Evolutionary conservation across 768 basidiomycete species (phyloP).

Genomic region (Kwoniella botswanensis): DNA sequence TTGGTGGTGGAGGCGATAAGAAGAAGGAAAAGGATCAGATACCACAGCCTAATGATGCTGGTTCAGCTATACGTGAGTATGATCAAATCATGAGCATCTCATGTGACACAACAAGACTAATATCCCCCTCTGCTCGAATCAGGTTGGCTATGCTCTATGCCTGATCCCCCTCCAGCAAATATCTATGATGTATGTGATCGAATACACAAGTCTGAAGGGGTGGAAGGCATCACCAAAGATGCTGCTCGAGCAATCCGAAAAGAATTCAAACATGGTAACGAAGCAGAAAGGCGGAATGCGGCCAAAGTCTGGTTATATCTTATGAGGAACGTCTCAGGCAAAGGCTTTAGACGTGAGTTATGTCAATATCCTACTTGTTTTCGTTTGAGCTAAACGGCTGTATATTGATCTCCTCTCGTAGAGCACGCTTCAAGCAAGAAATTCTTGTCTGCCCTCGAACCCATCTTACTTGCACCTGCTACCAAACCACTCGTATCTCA

Average conservation of each 20-base stretch:
- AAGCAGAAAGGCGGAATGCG: conserved; percentile 37
- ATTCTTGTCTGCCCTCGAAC: conserved; percentile 34
- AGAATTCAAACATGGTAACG: conserved; percentile 71
- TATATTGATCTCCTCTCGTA: conserved; percentile 7
- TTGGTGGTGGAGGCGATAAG: conserved; percentile 19
- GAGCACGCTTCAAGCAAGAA: conserved; percentile 46
- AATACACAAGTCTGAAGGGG: conserved; percentile 65
- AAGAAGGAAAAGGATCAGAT: conserved; percentile 13
- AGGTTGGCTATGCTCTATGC: conserved; percentile 30
- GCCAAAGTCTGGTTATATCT: conserved; percentile 80
- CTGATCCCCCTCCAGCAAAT: conserved; percentile 64
- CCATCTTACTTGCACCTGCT: conserved; percentile 40
- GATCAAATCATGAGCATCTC: background rate
- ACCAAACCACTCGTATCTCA: conserved; percentile 39
- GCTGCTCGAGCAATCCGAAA: conserved; percentile 78
- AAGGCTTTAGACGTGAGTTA: conserved; percentile 66
- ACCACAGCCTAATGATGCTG: conserved; percentile 35
- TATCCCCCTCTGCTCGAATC: conserved; percentile 23
- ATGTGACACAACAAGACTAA: background rate
- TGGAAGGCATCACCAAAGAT: conserved; percentile 77
- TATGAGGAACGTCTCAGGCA: conserved; percentile 75
- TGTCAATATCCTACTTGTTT: no score
- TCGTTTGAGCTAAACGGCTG: no score
- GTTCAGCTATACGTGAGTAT: conserved; percentile 48
- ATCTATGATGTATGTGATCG: conserved; percentile 86